Conservation (phyloP, 345 rosid genomes). For the Acer saccharum region DNA sequence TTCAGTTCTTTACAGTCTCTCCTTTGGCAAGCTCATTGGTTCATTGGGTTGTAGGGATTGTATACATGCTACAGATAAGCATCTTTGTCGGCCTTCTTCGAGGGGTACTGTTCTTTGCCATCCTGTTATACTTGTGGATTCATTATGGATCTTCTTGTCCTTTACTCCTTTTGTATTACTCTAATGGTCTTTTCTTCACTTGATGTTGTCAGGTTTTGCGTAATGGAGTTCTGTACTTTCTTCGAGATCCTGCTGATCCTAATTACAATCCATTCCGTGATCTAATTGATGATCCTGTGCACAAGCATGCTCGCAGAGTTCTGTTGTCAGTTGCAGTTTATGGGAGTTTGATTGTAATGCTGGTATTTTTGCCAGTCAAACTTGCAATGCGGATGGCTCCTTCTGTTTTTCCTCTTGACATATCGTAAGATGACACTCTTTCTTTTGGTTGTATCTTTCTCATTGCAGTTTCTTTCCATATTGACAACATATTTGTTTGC, state of each 20-base stretch:
- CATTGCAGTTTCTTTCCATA: constrained; percentile 1
- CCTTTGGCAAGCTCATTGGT: constrained; percentile 94
- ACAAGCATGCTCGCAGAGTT: constrained; percentile 96
- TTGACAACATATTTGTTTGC: constrained; percentile 15
- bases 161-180: background rate
- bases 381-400: constrained; percentile 94
- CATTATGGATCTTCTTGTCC: background rate
- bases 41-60: constrained; percentile 97
- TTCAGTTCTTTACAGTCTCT: constrained; percentile 77
- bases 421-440: constrained; percentile 62
- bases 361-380: constrained; percentile 96
- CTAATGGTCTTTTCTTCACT: constrained; percentile 10
- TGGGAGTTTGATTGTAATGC: constrained; percentile 97
- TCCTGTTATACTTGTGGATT: background rate
- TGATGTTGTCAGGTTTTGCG: constrained; percentile 75
- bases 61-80: constrained; percentile 97
- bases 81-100: constrained; percentile 98
- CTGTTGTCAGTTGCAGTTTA: constrained; percentile 91
- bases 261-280: constrained; percentile 98
- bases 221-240: constrained; percentile 89
- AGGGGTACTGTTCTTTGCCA: constrained; percentile 61
- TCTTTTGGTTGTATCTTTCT: constrained; percentile 1
- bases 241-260: constrained; percentile 99
- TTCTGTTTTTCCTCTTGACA: constrained; percentile 89
- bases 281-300: constrained; percentile 97